These are phyloP conservation scores for Paracoccidioides lutzii DNA, from an alignment of 2,329 filamentous ascomycete species.

Conservation along the genomic window DNA sequence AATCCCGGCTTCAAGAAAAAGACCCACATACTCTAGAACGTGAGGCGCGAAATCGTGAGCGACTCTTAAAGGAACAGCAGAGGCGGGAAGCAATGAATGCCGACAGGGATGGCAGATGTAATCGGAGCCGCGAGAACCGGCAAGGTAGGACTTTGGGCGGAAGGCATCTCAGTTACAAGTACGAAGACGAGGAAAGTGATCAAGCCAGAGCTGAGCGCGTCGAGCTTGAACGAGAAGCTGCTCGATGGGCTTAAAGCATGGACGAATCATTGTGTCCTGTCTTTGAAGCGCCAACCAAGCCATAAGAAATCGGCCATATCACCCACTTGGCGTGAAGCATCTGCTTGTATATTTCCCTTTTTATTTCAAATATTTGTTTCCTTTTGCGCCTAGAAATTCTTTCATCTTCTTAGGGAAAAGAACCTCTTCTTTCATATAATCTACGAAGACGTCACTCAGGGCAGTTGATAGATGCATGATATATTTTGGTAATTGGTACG, in stretches of 20 bases:
- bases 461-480: no score
- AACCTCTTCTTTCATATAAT: no score
- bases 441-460: no score
- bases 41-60: constrained; percentile 50
- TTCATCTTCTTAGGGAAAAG: no score
- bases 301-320: no score
- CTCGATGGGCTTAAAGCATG: constrained; percentile 17
- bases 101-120: constrained; percentile 19
- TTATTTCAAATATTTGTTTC: no score
- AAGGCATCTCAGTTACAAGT: constrained; percentile 36
- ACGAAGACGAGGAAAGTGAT: constrained; percentile 34
- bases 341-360: no score
- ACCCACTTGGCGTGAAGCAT: no score
- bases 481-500: no score
- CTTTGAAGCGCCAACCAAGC: background rate
- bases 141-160: constrained; percentile 21
- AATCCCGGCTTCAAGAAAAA: constrained; percentile 33
- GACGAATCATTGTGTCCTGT: background rate
- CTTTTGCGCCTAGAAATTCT: no score
- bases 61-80: constrained; percentile 53
- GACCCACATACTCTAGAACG: constrained; percentile 65
- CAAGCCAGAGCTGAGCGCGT: constrained; percentile 23
- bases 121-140: constrained; percentile 23
- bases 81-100: constrained; percentile 40
- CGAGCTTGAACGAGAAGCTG: constrained; percentile 29